Conservation (phyloP, 1,284 basidiomycete genomes). For the Ceratobasidium sp. region DNA sequence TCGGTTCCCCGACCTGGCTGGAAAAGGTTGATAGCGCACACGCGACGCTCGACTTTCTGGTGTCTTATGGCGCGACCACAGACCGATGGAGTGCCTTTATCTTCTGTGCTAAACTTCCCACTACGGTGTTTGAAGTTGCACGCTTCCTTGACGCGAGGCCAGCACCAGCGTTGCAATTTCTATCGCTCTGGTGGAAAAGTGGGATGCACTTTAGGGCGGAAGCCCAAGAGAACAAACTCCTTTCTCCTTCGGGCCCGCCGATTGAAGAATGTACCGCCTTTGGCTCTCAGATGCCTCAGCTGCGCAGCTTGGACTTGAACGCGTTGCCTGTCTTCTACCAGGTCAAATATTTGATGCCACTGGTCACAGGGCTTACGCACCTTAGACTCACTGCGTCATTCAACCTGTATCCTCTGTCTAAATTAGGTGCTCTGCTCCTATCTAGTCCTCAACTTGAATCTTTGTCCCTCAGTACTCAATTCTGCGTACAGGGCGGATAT, state of each 20-base stretch:
- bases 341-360: neutral
- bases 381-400: constrained; percentile 6
- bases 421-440: neutral
- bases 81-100: constrained; percentile 24
- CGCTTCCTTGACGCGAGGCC: constrained; percentile 4
- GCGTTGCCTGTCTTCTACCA: constrained; percentile 4
- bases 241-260: neutral
- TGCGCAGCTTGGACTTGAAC: constrained; percentile 18
- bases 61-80: neutral
- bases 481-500: neutral
- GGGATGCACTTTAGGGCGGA: no score
- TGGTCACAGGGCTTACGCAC: constrained; percentile 17
- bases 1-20: neutral
- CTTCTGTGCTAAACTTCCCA: neutral
- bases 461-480: neutral
- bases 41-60: neutral
- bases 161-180: constrained; percentile 7
- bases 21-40: neutral
- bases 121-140: neutral
- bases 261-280: neutral
- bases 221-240: no score
- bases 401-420: neutral
- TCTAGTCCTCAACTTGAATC: constrained; percentile 11
- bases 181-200: constrained; percentile 23
- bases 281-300: neutral